phyloP scores from a whole-genome alignment of 176 grass and related monocot species.

The Aechmea fasciata region DNA sequence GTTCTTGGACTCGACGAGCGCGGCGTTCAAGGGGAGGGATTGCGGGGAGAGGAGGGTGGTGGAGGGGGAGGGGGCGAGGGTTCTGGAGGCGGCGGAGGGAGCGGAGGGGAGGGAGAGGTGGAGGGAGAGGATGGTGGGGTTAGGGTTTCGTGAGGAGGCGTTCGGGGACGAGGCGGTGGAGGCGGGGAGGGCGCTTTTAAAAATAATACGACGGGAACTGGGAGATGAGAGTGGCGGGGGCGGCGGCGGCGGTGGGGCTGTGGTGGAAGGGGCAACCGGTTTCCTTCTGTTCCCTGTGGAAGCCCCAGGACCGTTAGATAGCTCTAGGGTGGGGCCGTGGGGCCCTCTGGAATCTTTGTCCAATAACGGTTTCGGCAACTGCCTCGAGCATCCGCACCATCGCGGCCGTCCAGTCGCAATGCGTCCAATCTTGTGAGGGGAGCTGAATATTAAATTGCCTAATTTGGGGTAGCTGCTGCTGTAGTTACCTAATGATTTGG shows the following conservation, averaged over 20 bases:
- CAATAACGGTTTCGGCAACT: too few species aligned
- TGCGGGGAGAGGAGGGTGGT: conserved; percentile 47
- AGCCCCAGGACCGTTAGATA: conserved; percentile 6
- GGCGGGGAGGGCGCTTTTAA: conserved; percentile 49
- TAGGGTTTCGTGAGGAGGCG: conserved; percentile 48
- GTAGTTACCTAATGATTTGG: too few species aligned
- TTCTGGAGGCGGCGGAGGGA: conserved; percentile 5
- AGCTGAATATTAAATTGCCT: too few species aligned
- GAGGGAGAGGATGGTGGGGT: conserved; percentile 57
- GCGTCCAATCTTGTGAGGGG: too few species aligned
- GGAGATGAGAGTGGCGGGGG: conserved; percentile 39
- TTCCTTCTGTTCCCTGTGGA: conserved; percentile 91
- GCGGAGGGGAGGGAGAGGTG: conserved; percentile 46
- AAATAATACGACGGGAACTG: conserved; percentile 88
- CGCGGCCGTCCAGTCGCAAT: too few species aligned
- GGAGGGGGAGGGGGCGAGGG: conserved; percentile 59
- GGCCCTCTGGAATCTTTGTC: too few species aligned
- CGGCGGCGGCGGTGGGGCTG: conserved; percentile 30
- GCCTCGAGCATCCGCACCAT: too few species aligned
- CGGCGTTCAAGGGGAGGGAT: conserved; percentile 81
- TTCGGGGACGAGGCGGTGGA: conserved; percentile 75
- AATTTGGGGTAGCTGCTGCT: too few species aligned
- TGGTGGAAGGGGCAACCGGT: conserved; percentile 88
- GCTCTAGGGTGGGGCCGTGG: too few species aligned
- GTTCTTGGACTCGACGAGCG: conserved; percentile 75